Base-by-base conservation (phyloP, 495 filamentous ascomycete species). In the Durotheca rogersii region DNA sequence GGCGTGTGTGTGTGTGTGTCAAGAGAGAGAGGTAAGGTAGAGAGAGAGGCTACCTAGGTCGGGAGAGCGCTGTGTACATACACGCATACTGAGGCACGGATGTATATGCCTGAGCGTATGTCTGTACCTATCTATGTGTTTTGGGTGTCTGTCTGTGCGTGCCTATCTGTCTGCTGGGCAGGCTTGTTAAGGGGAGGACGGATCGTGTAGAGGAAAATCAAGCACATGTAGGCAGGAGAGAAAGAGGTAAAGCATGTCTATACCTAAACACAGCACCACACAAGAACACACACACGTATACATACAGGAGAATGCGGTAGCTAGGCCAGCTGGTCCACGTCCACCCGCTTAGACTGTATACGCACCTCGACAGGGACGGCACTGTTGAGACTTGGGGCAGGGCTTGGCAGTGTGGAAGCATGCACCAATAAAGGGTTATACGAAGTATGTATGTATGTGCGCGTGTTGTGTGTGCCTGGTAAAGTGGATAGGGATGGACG, bases 401-500 rank as follows among this genome's bases (percentile, higher is more conserved):
- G 51, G 47, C 57, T 60, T 60, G 57, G 57, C 57, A 32, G 47
- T 60, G 52, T 56, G 57, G 33, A 56, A 56, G 51, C 51, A 56
- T 60, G 57, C 57, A 56, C 54, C 54, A 55, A 56, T 58, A 47
- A 59, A 55, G 50, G 58, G 55, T 59, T 52, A 59, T 59, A 59
- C 56, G 56, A 59, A 59, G 56, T 49, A 31, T 45, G 30, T 58
- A 33, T 34, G 47, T 48, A 39, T 53, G 30, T 33, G 10, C 12
- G 17, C 23, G 35, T 38, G 56, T 53, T 38, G 50, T 53, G 62
- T 65, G 62, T 65, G 59, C 62, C 62, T 65, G 62, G 55, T 65
- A 65, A 65, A 65, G 62, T 65, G 62, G 62, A 65, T 62, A 58
- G n/a, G 56, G 35, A 48, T 50, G 17, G 41, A 59, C 56, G 37